Evolutionary conservation across 1,284 basidiomycete genomes (phyloP).

Genomic region (Naganishia liquefaciens): DNA sequence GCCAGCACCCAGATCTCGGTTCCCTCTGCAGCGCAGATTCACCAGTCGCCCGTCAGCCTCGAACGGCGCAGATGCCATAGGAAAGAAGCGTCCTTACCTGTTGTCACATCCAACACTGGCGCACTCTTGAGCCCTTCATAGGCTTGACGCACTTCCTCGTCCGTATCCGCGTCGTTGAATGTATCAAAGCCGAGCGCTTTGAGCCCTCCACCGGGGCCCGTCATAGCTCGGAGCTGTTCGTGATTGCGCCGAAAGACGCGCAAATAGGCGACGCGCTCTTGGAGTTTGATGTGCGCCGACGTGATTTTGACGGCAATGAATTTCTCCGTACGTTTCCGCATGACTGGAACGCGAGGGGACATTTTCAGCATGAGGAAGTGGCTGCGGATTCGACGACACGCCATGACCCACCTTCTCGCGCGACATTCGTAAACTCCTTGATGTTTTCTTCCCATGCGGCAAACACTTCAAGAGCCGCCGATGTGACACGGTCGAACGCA

Average conservation of each 20-base stretch:
- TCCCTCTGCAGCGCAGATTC: slow-evolving; percentile 64
- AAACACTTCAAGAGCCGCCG: slow-evolving; percentile 78
- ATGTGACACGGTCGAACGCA: slow-evolving; percentile 83
- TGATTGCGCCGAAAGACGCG: slow-evolving; percentile 95
- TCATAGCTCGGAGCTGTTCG: slow-evolving; percentile 96
- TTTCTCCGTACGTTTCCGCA: slow-evolving; percentile 83
- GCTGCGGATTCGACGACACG: slow-evolving; percentile 22
- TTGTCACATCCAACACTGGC: slow-evolving; percentile 90
- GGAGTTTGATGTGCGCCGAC: slow-evolving; percentile 85
- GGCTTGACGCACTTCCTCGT: slow-evolving; percentile 90
- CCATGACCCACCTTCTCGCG: slow-evolving; percentile 64
- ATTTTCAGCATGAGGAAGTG: not conserved
- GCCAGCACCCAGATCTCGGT: slow-evolving; percentile 98
- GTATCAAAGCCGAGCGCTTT: slow-evolving; percentile 67
- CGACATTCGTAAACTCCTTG: slow-evolving; percentile 97
- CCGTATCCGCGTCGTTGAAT: slow-evolving; percentile 80
- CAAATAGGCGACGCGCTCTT: slow-evolving; percentile 84
- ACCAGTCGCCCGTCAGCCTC: not conserved
- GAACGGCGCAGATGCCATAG: not conserved
- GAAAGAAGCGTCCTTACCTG: slow-evolving; percentile 59
- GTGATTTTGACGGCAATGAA: slow-evolving; percentile 97
- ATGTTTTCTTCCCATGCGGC: slow-evolving; percentile 94
- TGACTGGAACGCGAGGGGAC: slow-evolving; percentile 57
- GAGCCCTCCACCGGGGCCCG: slow-evolving; percentile 85
- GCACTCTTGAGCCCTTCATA: slow-evolving; percentile 95